These are phyloP conservation scores for Chimonanthus salicifolius DNA, from an alignment of 164 flowering plant genomes.

Conservation along the genomic window DNA sequence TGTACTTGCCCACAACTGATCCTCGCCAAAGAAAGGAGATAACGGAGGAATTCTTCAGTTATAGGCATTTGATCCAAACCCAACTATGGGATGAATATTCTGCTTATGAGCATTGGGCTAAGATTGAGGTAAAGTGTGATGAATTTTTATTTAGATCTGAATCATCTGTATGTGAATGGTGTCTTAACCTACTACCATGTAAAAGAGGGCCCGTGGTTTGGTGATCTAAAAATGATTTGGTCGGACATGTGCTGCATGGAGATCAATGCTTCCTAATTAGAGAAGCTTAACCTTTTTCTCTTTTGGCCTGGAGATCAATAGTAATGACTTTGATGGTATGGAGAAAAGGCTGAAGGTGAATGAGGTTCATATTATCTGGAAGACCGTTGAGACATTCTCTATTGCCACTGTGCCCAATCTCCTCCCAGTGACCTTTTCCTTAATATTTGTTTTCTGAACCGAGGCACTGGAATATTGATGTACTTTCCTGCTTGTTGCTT, in stretches of 20 bases:
- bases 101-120: conserved; percentile 98
- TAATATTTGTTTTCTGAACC: too few relatives aligned
- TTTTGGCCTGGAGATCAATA: not conserved
- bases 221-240: not conserved
- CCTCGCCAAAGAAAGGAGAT: conserved; percentile 91
- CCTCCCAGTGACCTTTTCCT: too few relatives aligned
- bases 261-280: not conserved
- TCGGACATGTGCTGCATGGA: not conserved
- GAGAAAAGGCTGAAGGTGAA: too few relatives aligned
- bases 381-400: too few relatives aligned
- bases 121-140: conserved; percentile 70
- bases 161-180: not conserved
- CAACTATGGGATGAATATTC: conserved; percentile 82
- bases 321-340: not conserved
- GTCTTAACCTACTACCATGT: not conserved
- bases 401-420: too few relatives aligned
- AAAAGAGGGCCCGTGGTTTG: not conserved
- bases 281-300: not conserved
- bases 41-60: conserved; percentile 90
- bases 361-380: too few relatives aligned
- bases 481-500: not conserved
- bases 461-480: too few relatives aligned
- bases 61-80: conserved; percentile 58
- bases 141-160: not conserved
- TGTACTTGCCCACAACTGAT: conserved; percentile 97